Base-by-base conservation (phyloP, 2,329 filamentous ascomycete genomes). In the Trichoderma pleuroti region DNA sequence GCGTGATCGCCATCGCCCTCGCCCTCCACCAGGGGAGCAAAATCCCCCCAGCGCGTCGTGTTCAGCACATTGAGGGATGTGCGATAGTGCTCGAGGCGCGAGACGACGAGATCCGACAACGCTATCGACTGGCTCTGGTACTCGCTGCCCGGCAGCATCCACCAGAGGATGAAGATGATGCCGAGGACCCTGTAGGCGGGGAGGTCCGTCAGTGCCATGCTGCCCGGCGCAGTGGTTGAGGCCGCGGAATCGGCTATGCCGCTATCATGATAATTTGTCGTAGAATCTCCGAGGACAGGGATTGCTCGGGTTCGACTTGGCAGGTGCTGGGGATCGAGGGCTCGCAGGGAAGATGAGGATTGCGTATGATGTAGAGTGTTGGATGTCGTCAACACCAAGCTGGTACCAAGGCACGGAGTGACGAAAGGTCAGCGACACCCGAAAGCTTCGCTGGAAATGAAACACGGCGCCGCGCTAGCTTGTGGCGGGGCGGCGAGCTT, bases 1-100 rank as follows among this genome's bases (percentile, higher is more conserved):
- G 73, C 74, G 26, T 73, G 71, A 18, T 71, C 74, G 24, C 32
- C 56, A 14, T 68, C 66, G 67, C 73, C 73, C 52, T 39, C 36
- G n/a, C n/a, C 26, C 8, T 74, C 76, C 52, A 74, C 71, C 11
- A 75, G 78, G 12, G 88, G 88, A 18, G 80, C 75, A 77, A 91
- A 91, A 77, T 90, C 88, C 63, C 86, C 86, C 88, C 88, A 91
- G 72, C 76, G 78, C 21, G 88, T 87, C 70, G 79, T 79, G 76
- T 89, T 89, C 52, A 91, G 80, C 21, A 87, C 80, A 63, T 81
- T 78, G 72, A 87, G 86, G 2, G 87, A 84, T 70, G 84, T 78
- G 54, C 84, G 83, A 73, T 88, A 87, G 49, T 84, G 83, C n/a
- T 78, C 79, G 18, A 90, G 80, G 12, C 87, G 85, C 68, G 84